phyloP scores from a whole-genome alignment of 306 rosid species.

The Sphenostylis stenocarpa region DNA sequence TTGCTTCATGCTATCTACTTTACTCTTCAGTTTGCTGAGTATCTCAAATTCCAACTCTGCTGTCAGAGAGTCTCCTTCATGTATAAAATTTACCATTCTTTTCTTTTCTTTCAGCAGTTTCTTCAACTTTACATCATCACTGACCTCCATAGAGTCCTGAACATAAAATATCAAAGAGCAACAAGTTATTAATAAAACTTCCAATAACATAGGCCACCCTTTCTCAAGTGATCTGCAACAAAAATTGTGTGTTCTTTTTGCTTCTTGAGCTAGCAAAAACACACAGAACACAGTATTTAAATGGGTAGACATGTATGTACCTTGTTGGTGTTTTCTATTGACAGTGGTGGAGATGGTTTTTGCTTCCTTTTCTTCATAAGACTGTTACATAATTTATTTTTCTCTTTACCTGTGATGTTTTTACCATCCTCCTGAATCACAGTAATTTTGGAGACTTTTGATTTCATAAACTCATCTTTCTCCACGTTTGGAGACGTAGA shows the following conservation, averaged over 20 bases:
- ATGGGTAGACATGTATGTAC: constrained; percentile 32
- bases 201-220: background rate
- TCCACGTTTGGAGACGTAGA: constrained; percentile 37
- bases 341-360: constrained; percentile 32
- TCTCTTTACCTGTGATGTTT: constrained; percentile 33
- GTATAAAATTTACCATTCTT: constrained; percentile 41
- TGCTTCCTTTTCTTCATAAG: constrained; percentile 44
- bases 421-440: constrained; percentile 27
- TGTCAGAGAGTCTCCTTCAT: constrained; percentile 40
- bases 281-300: constrained; percentile 8
- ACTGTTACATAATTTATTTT: constrained; percentile 34
- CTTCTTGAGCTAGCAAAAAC: background rate
- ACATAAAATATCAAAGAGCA: constrained; percentile 10
- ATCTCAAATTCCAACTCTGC: constrained; percentile 79
- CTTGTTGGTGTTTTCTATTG: constrained; percentile 47
- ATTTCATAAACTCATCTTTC: constrained; percentile 38
- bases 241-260: background rate
- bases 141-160: constrained; percentile 57
- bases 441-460: constrained; percentile 42
- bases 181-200: background rate
- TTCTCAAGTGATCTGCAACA: background rate
- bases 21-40: constrained; percentile 53
- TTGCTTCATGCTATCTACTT: constrained; percentile 55
- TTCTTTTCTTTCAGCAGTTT: constrained; percentile 56
- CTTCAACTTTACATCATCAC: constrained; percentile 76